A percentile compares a stretch with the other conserved stretches of the same genome.
Conservation (phyloP, 306 rosid species). For the Vigna nakashimae region DNA sequence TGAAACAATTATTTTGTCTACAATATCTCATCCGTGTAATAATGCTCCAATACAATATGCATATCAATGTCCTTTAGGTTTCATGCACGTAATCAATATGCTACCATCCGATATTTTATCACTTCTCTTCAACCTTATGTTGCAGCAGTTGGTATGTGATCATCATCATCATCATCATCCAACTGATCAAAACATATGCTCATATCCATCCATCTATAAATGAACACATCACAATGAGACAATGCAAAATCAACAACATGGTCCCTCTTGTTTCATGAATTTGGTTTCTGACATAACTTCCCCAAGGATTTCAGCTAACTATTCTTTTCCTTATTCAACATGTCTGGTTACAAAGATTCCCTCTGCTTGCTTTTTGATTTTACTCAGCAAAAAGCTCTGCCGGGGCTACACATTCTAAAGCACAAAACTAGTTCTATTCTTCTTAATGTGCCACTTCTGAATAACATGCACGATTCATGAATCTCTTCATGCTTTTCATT, state of each 20-base stretch:
- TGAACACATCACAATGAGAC: conserved; percentile 46
- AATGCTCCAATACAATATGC: conserved; percentile 47
- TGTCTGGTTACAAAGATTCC: conserved; percentile 41
- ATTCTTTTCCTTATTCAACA: conserved; percentile 30
- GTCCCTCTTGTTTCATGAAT: conserved; percentile 10
- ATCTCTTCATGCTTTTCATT: conserved; percentile 46
- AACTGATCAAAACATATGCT: conserved; percentile 53
- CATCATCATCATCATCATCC: conserved; percentile 37
- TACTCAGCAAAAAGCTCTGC: conserved; percentile 32
- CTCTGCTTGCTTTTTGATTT: conserved; percentile 40
- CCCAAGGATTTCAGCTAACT: conserved; percentile 18
- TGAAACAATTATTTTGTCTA: conserved; percentile 47
- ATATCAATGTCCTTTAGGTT: conserved; percentile 47
- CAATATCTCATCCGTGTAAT: conserved; percentile 45
- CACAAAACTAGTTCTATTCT: neutral
- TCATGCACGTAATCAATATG: conserved; percentile 46
- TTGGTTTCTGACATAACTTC: conserved; percentile 39
- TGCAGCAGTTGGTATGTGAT: conserved; percentile 63
- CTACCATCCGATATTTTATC: conserved; percentile 43
- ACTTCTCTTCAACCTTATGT: conserved; percentile 52
- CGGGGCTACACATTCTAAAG: conserved; percentile 29
- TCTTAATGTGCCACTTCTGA: neutral
- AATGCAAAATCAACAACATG: conserved; percentile 49
- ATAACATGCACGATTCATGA: conserved; percentile 58
- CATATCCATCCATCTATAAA: conserved; percentile 46